Conservation (phyloP, 2,329 filamentous ascomycete genomes). For the Hypomyces rosellus region DNA sequence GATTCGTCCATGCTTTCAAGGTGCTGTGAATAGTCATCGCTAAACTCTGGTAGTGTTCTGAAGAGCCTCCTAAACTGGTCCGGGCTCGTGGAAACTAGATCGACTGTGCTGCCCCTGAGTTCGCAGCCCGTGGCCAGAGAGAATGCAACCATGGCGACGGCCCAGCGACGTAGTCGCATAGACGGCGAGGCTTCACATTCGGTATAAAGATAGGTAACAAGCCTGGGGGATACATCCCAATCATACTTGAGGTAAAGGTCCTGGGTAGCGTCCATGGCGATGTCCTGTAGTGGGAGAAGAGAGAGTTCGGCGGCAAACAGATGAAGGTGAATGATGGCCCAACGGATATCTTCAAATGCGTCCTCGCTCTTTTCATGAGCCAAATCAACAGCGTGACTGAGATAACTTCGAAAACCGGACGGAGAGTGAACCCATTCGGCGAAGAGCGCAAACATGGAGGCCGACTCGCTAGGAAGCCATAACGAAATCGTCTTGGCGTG, state of each 20-base stretch:
- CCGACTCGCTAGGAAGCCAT: conserved; percentile 40
- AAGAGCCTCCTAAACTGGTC: conserved; percentile 39
- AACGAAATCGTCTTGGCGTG: conserved; percentile 26
- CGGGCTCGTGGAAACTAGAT: conserved; percentile 22
- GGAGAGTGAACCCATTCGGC: conserved; percentile 46
- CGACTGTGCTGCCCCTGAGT: conserved; percentile 23
- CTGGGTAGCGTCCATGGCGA: conserved; percentile 52
- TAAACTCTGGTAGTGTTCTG: conserved; percentile 38
- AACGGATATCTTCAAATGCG: conserved; percentile 40
- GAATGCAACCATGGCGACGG: conserved; percentile 56
- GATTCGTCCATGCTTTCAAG: conserved; percentile 45
- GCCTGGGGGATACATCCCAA: conserved; percentile 49
- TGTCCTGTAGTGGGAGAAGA: conserved; percentile 46
- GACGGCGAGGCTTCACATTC: conserved; percentile 44
- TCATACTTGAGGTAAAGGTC: conserved; percentile 53
- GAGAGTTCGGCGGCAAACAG: conserved; percentile 49
- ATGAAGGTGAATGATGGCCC: conserved; percentile 51
- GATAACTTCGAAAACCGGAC: conserved; percentile 34
- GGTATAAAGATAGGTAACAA: conserved; percentile 48
- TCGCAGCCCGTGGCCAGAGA: conserved; percentile 33
- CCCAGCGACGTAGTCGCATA: conserved; percentile 51
- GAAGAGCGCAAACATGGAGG: conserved; percentile 49
- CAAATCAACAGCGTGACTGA: conserved; percentile 34
- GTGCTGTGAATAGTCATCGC: conserved; percentile 46
- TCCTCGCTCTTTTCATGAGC: conserved; percentile 24